Evolutionary conservation across 2,329 filamentous ascomycete species (phyloP).

Genomic region (Paracoccidioides lutzii): DNA sequence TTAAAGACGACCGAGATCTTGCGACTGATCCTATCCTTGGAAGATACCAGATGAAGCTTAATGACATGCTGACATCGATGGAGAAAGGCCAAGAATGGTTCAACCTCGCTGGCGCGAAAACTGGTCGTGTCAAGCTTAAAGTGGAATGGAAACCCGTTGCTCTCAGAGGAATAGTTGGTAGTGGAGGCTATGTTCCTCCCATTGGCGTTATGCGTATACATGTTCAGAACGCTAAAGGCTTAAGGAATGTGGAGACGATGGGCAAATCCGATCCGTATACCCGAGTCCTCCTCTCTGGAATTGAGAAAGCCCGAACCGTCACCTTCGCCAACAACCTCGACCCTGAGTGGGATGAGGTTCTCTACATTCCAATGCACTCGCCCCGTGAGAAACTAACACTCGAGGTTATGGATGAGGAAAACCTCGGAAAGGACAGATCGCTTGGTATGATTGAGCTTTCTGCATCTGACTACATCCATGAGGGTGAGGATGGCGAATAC

Average conservation of each 20-base stretch:
- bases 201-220: conserved; percentile 93
- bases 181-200: conserved; percentile 81
- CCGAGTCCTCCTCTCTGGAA: conserved; percentile 74
- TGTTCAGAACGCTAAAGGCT: conserved; percentile 66
- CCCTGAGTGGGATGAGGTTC: conserved; percentile 88
- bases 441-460: conserved; percentile 69
- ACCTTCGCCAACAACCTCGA: conserved; percentile 94
- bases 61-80: conserved; percentile 84
- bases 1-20: conserved; percentile 92
- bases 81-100: conserved; percentile 95
- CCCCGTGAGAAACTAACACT: conserved; percentile 69
- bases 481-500: conserved; percentile 71
- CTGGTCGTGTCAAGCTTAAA: conserved; percentile 77
- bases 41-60: conserved; percentile 87
- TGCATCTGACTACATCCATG: conserved; percentile 63
- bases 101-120: conserved; percentile 66
- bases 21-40: conserved; percentile 71
- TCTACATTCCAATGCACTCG: conserved; percentile 85
- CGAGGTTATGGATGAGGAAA: conserved; percentile 96
- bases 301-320: conserved; percentile 83
- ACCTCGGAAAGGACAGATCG: conserved; percentile 76
- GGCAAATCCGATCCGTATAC: conserved; percentile 96
- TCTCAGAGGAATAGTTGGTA: conserved; percentile 60
- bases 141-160: conserved; percentile 93
- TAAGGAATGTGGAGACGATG: conserved; percentile 87